Evolutionary conservation across 768 basidiomycete genomes (phyloP), one percentile per base, ranked within the genome.

Genomic region (Tricholoma hemisulphureum): DNA sequence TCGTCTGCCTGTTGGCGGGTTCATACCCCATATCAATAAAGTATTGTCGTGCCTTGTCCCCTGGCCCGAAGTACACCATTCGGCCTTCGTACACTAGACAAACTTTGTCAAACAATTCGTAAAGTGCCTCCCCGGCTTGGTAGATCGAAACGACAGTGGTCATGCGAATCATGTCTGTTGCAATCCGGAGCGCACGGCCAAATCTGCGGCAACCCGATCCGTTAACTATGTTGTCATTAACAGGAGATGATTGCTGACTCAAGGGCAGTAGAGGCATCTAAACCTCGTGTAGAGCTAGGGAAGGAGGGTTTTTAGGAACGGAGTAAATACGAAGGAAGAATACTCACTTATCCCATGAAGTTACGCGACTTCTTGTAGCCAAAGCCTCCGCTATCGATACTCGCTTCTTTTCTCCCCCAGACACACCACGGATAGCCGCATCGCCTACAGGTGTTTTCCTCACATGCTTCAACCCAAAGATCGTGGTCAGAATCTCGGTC

Each of bases 71-170:
- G 74, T 88, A 94, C n/a, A 83, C 83, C 79, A 88, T 85, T 21
- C 77, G 75, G 13, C 90, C 88, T 65, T 88, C 87, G 68, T 88
- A 84, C 63, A 94, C 81, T 51, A 93, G 78, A 65, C 88, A 86
- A 7, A 92, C 79, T 67, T 91, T 89, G 77, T 93, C 76, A 67
- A 81, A 95, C 5, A 79, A 71, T 11, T 81, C 53, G 60, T 83
- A 87, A 0, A 89, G 71, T 2, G 78, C 76, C 68, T 93, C 89
- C 51, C 88, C 86, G 9, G 89, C 91, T 73, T 94, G 92, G 71
- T 94, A 93, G 39, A 95, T 84, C 0, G 91, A 88, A 20, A 89
- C 90, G 57, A 94, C 80, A 0, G 87, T 91, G 0, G 88, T 73
- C 51, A 73, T 66, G 21, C 71, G 68, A 39, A 73, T 70, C 1